Conservation (phyloP, 2,329 filamentous ascomycete species). For the Ceratocystis destructans region DNA sequence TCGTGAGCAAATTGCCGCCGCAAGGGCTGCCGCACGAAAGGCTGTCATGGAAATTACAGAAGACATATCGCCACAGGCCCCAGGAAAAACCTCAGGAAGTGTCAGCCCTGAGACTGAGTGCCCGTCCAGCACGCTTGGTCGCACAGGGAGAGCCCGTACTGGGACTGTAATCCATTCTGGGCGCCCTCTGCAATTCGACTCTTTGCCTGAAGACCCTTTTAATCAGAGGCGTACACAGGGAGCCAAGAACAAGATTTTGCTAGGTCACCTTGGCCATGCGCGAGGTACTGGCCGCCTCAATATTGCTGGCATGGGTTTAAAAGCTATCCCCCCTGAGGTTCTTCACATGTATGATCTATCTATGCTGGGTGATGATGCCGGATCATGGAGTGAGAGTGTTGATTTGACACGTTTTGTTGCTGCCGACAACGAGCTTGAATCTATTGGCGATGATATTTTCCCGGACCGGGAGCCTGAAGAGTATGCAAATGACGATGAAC, state of each 20-base stretch:
- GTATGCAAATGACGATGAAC: conserved; percentile 41
- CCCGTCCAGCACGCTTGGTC: conserved; percentile 32
- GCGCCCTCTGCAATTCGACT: neutral
- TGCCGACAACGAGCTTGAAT: conserved; percentile 76
- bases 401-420: conserved; percentile 74
- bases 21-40: conserved; percentile 65
- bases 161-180: conserved; percentile 17
- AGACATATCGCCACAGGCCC: conserved; percentile 8
- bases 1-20: conserved; percentile 83
- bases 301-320: conserved; percentile 70
- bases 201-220: conserved; percentile 47
- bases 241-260: conserved; percentile 51
- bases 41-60: conserved; percentile 28
- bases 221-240: conserved; percentile 48
- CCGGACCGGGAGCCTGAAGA: conserved; percentile 50
- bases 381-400: conserved; percentile 81
- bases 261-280: conserved; percentile 57
- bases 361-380: conserved; percentile 45
- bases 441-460: conserved; percentile 60
- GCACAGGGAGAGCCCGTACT: conserved; percentile 15
- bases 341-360: conserved; percentile 82
- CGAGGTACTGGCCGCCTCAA: conserved; percentile 71
- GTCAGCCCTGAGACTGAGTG: neutral
- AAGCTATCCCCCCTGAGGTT: conserved; percentile 67
- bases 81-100: neutral